Base-by-base conservation (phyloP, 345 rosid genomes). In the Eucalyptus urophylla region DNA sequence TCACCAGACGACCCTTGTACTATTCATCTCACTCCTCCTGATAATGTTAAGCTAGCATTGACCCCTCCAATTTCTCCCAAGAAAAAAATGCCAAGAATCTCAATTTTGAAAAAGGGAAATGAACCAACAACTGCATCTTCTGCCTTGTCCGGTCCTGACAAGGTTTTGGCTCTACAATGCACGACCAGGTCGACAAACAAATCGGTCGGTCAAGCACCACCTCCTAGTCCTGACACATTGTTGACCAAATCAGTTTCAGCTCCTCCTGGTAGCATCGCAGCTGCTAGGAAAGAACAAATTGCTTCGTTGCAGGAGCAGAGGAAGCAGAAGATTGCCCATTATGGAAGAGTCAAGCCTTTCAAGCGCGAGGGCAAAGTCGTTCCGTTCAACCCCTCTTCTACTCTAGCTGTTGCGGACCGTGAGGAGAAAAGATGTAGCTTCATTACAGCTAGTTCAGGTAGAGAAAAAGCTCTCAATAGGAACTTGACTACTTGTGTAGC, bases 371-470 rank as follows among this genome's bases (percentile, higher is more conserved):
- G 91, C 31, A 92, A 89, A 40, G 90, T 67, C 72, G 51, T 58
- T n/a, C 92, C 90, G 1, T 86, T 89, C 80, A 93, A 93, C 25
- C 89, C 89, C n/a, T 89, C 89, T 22, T 27, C 80, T 29, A 8
- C 89, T 9, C 40, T 29, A 45, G 43, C 69, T 62, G 25, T 33
- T 87, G n/a, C 14, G 43, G 22, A 45, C 53, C 54, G 29, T 54
- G 93, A 94, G 90, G 91, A 93, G 86, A 96, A 92, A 91, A 93
- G 96, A 90, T 95, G 98, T 56, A 94, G 93, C 90, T 95, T 95
- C 91, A 92, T 96, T 87, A 96, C 96, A 40, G 87, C 96, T 45
- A 95, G 88, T 92, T 94, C 98, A 89, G 97, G 98, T 96, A 7
- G 47, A 31, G 24, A 37, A 16, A 87, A 33, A 17, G 47, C 62